Conservation (phyloP, 208 protist species). For the Porcisia deanei region DNA sequence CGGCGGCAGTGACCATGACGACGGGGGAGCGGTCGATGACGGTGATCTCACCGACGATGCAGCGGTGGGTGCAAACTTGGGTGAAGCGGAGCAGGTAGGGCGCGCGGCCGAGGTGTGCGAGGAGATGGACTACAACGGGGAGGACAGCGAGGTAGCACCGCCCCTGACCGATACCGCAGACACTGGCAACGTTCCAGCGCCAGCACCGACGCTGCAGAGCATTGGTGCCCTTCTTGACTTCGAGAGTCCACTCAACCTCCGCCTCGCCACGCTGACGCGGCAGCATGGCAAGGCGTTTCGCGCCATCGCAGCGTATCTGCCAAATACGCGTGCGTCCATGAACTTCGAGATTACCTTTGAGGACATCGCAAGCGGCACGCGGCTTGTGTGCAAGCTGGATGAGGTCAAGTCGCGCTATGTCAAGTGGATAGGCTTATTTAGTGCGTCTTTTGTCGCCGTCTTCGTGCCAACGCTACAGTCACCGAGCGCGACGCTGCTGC, state of each 20-base stretch:
- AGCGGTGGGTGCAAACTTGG: constrained; percentile 4
- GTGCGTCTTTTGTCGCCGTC: constrained; percentile 67
- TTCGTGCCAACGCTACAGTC: constrained; percentile 85
- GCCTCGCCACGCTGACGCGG: constrained; percentile 81
- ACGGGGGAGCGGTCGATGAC: constrained; percentile 1
- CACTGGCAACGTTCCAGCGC: constrained; percentile 1
- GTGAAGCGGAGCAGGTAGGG: constrained; percentile 51
- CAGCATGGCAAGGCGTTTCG: constrained; percentile 85
- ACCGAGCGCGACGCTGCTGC: constrained; percentile 68
- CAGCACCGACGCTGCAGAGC: not conserved
- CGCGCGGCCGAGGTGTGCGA: constrained; percentile 44
- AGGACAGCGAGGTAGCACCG: not conserved
- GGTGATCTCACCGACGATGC: constrained; percentile 1
- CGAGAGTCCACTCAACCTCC: constrained; percentile 86
- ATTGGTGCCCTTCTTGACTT: constrained; percentile 67
- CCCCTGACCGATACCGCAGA: not conserved
- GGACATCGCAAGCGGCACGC: constrained; percentile 77
- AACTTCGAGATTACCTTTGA: constrained; percentile 83
- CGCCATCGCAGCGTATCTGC: constrained; percentile 71
- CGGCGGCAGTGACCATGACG: not conserved
- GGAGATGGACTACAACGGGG: constrained; percentile 7
- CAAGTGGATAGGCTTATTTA: constrained; percentile 80
- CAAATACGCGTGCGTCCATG: constrained; percentile 47
- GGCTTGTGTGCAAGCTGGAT: constrained; percentile 63
- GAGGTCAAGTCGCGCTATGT: constrained; percentile 72